These are phyloP conservation scores for Suillus americanus DNA, from an alignment of 768 basidiomycete genomes.

Conservation along the genomic window DNA sequence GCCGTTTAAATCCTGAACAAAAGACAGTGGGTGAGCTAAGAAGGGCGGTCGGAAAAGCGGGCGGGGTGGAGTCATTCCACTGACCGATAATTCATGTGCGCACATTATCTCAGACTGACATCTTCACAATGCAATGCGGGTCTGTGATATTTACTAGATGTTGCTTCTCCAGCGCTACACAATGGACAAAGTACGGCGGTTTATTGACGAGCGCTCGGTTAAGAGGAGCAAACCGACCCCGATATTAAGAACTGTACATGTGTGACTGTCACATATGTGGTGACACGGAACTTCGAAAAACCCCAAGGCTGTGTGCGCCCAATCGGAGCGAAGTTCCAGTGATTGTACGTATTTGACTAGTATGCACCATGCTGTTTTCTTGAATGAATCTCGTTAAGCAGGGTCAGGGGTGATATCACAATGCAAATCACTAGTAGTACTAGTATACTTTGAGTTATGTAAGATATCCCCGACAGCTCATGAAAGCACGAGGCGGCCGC, in stretches of 20 bases:
- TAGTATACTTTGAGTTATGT: background rate
- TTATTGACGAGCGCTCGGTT: background rate
- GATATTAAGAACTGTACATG: conserved; percentile 17
- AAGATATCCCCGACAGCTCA: background rate
- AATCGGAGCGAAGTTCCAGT: background rate
- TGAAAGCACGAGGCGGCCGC: conserved; percentile 7
- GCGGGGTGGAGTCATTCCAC: conserved; percentile 36
- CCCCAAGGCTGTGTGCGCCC: conserved; percentile 29
- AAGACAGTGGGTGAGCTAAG: conserved; percentile 77
- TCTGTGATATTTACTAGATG: background rate
- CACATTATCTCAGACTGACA: background rate
- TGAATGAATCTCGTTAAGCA: conserved; percentile 6
- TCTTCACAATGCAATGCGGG: background rate
- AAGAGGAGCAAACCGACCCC: background rate
- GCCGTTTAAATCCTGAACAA: conserved; percentile 79
- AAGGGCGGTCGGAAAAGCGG: conserved; percentile 59
- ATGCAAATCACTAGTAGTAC: background rate
- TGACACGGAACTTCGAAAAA: conserved; percentile 13
- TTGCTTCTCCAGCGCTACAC: background rate
- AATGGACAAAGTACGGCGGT: background rate
- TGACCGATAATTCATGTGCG: background rate
- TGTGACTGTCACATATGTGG: conserved; percentile 18
- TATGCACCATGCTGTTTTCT: background rate
- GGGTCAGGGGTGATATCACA: background rate
- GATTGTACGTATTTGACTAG: background rate